phyloP scores from a whole-genome alignment of 306 rosid species.

The Vachellia pachyceras region DNA sequence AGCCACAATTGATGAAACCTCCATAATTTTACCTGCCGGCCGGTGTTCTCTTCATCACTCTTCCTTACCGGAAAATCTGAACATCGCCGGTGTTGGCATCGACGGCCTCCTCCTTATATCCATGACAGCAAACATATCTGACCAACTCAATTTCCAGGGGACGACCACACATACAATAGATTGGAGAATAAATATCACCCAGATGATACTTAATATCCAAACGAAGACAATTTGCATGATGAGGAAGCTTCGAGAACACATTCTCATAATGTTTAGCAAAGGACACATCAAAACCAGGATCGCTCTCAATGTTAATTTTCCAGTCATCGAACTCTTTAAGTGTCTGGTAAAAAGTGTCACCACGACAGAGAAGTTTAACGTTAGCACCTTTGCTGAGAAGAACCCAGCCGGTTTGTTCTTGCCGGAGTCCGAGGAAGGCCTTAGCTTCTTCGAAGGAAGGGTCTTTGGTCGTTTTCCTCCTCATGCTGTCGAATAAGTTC shows the following conservation, averaged over 20 bases:
- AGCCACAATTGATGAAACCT: background rate
- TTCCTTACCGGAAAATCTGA: background rate
- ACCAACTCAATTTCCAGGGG: background rate
- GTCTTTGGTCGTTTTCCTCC: background rate
- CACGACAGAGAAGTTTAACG: conserved; percentile 41
- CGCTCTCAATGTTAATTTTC: conserved; percentile 35
- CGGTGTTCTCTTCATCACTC: background rate
- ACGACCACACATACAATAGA: background rate
- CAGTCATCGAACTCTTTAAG: conserved; percentile 40
- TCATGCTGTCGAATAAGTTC: background rate
- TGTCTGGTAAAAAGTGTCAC: conserved; percentile 28
- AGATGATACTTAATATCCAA: background rate
- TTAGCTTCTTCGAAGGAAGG: background rate
- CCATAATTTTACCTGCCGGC: background rate
- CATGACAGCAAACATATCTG: background rate
- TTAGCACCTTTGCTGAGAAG: conserved; percentile 52
- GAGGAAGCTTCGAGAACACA: background rate
- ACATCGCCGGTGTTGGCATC: background rate
- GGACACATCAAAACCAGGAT: conserved; percentile 49
- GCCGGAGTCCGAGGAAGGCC: conserved; percentile 41
- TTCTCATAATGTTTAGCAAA: conserved; percentile 39
- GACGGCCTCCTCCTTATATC: background rate
- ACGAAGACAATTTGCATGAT: background rate
- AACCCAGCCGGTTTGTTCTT: conserved; percentile 42
- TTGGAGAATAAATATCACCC: background rate